Evolutionary conservation across 108 stramenopile genomes (phyloP).

Genomic region (Stephanodiscus minutulus): DNA sequence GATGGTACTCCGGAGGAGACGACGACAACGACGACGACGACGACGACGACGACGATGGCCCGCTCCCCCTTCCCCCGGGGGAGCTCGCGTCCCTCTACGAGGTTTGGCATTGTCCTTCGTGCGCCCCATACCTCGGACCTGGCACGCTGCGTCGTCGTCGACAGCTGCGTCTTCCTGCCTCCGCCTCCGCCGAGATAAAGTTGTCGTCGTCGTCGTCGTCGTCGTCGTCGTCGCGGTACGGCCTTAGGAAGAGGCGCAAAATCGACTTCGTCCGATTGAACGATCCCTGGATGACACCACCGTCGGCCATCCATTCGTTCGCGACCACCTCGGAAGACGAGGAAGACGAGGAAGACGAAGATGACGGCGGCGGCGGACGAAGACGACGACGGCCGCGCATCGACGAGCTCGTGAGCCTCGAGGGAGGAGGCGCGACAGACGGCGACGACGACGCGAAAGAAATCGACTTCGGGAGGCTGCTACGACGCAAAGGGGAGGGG

Average conservation of each 20-base stretch:
- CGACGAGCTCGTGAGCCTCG: constrained; percentile 9
- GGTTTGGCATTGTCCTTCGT: constrained; percentile 15
- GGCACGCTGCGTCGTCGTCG: background rate
- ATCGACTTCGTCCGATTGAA: constrained; percentile 22
- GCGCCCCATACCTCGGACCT: constrained; percentile 23
- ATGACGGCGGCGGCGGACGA: background rate
- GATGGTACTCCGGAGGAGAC: too few relatives aligned
- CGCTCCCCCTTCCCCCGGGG: background rate
- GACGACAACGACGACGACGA: too few relatives aligned
- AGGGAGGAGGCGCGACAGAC: too few relatives aligned
- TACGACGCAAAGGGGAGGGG: background rate
- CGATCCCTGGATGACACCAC: constrained; percentile 2
- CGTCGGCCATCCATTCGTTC: too few relatives aligned
- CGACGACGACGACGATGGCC: background rate
- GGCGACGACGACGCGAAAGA: constrained; percentile 8
- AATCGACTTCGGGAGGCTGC: constrained; percentile 10
- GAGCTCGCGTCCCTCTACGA: constrained; percentile 8
- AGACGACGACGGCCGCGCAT: background rate
- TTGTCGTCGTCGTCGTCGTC: background rate
- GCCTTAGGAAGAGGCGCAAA: constrained; percentile 15
- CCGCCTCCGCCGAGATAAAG: too few relatives aligned
- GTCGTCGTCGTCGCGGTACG: background rate
- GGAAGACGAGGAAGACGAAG: background rate
- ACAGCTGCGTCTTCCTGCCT: background rate
- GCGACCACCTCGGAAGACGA: background rate